Evolutionary conservation across 2,329 filamentous ascomycete genomes (phyloP), one percentile per base, ranked within the genome.

Genomic region (Claviceps cyperi): DNA sequence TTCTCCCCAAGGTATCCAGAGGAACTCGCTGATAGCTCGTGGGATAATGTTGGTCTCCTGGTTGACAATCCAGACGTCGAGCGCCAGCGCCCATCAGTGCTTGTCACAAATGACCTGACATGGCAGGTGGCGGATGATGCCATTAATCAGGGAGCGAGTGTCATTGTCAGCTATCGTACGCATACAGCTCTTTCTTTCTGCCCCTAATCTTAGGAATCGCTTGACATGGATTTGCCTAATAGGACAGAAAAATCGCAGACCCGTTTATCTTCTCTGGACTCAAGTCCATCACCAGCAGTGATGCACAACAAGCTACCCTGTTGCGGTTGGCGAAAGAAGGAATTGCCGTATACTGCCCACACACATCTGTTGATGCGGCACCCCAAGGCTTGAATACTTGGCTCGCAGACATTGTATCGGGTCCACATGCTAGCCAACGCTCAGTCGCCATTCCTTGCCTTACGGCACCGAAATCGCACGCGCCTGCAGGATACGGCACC

Each of bases 11-110:
- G 89, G 52, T 98, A 95, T 63, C 92, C 92, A 0, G 87, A 94
- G 62, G 80, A 81, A 53, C 74, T 96, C 41, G 92, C 92, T 9
- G 92, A 97, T 63, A 83, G 83, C 58, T 81, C 84, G 56, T 98
- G 90, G 77, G 92, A 98, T 65, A 98, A 98, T 62, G 95, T 94
- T n/a, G 92, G 92, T 47, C 76, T 96, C 48, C 75, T 94, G 47
- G 59, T 75, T 49, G 67, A 68, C 53, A 71, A 72, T 57, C 63
- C 69, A n/a, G 59, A 64, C 24, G 47, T 60, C 15, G 61, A 66
- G 51, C 52, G 55, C 13, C 54, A 52, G 44, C 58, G 59, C 47
- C 55, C 54, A 36, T 61, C 62, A 45, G 75, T 79, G 17, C 66
- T 81, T 48, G 68, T 81, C 46, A 90, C 92, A 6, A 88, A 96